These are phyloP conservation scores for Dendrobium chrysotoxum DNA, from an alignment of 106 monocot species.

Conservation along the genomic window DNA sequence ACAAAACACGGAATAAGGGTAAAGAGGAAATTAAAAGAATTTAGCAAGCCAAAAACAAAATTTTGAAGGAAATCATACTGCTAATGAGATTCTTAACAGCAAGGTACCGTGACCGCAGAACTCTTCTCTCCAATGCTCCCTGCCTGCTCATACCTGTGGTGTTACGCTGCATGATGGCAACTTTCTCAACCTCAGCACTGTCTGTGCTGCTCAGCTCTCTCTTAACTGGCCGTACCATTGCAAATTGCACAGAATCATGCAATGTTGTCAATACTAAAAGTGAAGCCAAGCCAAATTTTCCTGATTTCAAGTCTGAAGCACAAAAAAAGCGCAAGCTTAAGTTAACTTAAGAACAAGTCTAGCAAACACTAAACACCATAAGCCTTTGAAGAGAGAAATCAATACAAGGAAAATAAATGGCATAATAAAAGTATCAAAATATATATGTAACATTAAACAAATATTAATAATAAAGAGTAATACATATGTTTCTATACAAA, in stretches of 20 bases:
- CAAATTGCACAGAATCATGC: background rate
- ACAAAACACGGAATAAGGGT: background rate
- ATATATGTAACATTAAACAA: background rate
- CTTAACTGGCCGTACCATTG: conserved; percentile 20
- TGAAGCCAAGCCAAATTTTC: background rate
- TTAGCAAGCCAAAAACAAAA: background rate
- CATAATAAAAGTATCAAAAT: background rate
- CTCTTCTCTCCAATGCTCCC: conserved; percentile 24
- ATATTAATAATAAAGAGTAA: background rate
- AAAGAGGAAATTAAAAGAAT: background rate
- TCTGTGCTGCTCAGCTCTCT: conserved; percentile 3
- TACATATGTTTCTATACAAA: background rate
- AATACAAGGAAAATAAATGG: background rate
- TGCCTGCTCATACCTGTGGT: background rate
- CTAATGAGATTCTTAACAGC: conserved; percentile 36
- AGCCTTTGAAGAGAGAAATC: background rate
- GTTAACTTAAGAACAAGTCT: background rate
- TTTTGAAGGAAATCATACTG: conserved; percentile 14
- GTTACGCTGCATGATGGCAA: background rate
- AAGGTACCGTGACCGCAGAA: conserved; percentile 28
- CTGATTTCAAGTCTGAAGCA: background rate
- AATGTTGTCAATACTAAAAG: background rate
- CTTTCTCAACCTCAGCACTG: conserved; percentile 6
- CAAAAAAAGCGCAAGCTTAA: background rate
- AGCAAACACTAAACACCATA: background rate